Conservation (phyloP, 2,329 filamentous ascomycete species). For the Trichoderma sp. region DNA sequence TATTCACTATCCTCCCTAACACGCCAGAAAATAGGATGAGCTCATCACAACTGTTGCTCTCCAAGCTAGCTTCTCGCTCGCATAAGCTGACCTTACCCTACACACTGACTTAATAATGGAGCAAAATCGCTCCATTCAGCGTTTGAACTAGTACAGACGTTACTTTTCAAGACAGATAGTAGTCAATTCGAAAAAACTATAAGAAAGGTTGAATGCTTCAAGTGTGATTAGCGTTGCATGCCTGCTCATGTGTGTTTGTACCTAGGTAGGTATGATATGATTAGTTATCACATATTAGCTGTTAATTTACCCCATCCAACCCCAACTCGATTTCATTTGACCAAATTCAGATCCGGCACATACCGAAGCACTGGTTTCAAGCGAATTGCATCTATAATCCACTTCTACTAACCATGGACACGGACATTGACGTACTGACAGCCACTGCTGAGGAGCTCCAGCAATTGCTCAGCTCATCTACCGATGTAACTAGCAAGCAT, state of each 20-base stretch:
- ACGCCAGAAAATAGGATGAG: neutral
- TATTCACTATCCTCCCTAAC: neutral
- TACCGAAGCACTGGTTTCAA: too few relatives aligned
- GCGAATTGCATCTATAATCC: too few relatives aligned
- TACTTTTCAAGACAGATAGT: neutral
- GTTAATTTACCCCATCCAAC: neutral
- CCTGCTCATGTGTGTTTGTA: neutral
- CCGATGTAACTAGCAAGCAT: slow-evolving; percentile 26
- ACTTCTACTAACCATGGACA: neutral
- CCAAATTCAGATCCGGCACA: neutral
- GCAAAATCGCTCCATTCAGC: neutral
- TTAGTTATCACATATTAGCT: neutral
- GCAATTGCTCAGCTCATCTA: neutral
- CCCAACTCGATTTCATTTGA: neutral
- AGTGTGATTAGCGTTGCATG: neutral
- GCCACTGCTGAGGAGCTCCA: slow-evolving; percentile 15
- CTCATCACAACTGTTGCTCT: neutral
- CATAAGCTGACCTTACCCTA: neutral
- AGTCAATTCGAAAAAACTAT: neutral
- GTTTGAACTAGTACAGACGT: neutral
- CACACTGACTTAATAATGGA: neutral
- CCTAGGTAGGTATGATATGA: too few relatives aligned
- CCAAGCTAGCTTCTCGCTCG: neutral
- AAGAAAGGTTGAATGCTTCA: neutral
- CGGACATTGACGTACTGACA: slow-evolving; percentile 4